Evolutionary conservation across 805 yeast genomes (phyloP), one percentile per base, ranked within the genome.

Genomic region (Metschnikowia sp.): DNA sequence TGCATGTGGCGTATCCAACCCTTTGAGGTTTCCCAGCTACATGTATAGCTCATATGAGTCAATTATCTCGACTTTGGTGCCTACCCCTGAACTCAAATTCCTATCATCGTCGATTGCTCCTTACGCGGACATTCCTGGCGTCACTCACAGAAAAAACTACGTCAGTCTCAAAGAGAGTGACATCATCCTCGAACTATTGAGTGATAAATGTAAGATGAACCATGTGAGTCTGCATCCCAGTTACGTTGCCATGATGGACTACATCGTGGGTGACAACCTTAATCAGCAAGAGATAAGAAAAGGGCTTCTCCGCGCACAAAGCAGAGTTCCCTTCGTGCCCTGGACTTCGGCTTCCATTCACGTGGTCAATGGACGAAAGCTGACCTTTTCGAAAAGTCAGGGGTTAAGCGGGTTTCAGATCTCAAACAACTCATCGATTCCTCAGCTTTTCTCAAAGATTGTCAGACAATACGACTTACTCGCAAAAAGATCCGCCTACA

Each of bases 1-100:
- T 9, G 79, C 90, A 75, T 83, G 96, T 0, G 83, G 91, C 0
- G 72, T 89, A 3, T 88, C 98, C 2, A 88, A 92, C 51, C 87
- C 98, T 0, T 68, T 94, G 39, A 75, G 99, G 55, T 92, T 86
- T 63, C 99, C 99, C 4, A 84, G 94, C 40, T 89, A 89, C 68
- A 84, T 90, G 79, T 91, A 88, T 73, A 87, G 86, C 60, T 88
- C 96, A 3, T 69, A 86, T 55, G 87, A 90, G 35, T 84, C 95
- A 41, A 81, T 94, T 13, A 66, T 89, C 42, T 83, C 97, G 1
- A 81, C 92, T 1, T 66, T 94, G 54, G 79, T 94, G 2, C 97
- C 97, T 2, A 84, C 89, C 0, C 96, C 96, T 1, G 85, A 85
- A 39, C 70, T 86, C 55, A 96, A 89, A 64, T 69, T 69, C 49